Conservation (phyloP, 495 filamentous ascomycete genomes). For the Aspergillus cavernicola region DNA sequence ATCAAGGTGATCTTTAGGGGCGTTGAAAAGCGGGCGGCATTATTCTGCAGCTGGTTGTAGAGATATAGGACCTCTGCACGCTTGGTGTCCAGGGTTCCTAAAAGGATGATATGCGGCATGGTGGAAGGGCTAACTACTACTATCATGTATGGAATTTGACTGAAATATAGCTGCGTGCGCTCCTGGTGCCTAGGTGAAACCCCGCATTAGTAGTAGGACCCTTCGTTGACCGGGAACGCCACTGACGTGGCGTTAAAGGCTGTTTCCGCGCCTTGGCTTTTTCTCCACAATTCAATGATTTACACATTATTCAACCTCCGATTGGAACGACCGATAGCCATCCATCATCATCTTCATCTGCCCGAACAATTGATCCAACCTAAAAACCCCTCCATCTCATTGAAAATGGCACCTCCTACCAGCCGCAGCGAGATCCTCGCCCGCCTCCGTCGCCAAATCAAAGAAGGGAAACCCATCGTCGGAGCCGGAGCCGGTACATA, state of each 20-base stretch:
- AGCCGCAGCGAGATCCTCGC: slow-evolving; percentile 53
- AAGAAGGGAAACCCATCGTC: slow-evolving; percentile 53
- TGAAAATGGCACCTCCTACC: slow-evolving; percentile 40
- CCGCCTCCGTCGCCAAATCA: slow-evolving; percentile 49
- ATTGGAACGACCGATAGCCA: no score
- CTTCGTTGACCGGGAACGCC: no score
- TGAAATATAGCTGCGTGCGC: background rate
- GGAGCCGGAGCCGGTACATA: slow-evolving; percentile 65
- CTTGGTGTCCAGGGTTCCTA: slow-evolving; percentile 71
- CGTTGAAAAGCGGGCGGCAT: background rate
- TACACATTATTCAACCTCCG: no score
- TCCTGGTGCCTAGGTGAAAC: no score
- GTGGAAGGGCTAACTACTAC: background rate
- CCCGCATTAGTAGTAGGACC: no score
- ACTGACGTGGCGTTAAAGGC: no score
- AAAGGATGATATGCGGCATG: slow-evolving; percentile 48
- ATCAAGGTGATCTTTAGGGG: slow-evolving; percentile 43
- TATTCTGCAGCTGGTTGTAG: slow-evolving; percentile 29
- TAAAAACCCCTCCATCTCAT: background rate
- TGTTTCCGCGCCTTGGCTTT: no score
- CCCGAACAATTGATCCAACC: background rate
- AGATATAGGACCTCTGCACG: slow-evolving; percentile 57
- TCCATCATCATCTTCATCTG: no score
- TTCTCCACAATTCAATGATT: no score
- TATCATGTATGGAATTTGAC: background rate